Evolutionary conservation across 768 basidiomycete species (phyloP).

Genomic region (Phylloporus sp.): DNA sequence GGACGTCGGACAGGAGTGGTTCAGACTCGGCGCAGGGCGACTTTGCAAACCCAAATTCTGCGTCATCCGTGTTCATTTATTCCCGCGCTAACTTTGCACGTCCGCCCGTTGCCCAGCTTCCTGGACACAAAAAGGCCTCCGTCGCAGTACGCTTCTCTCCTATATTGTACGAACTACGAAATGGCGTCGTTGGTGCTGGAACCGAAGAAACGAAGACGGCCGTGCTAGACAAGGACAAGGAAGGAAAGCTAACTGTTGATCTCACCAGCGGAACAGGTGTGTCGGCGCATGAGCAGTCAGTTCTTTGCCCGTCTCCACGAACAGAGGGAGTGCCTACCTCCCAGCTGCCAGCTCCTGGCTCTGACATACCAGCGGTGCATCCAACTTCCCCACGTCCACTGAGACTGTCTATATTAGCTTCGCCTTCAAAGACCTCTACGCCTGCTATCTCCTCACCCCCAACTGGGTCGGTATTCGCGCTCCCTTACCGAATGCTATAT

Average conservation of each 20-base stretch:
- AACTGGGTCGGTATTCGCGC: conserved; percentile 67
- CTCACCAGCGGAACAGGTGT: conserved; percentile 37
- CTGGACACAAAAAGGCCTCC: conserved; percentile 94
- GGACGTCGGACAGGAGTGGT: conserved; percentile 36
- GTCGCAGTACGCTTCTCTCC: conserved; percentile 94
- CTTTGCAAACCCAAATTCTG: conserved; percentile 33
- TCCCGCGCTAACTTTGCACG: conserved; percentile 91
- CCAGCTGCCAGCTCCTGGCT: neutral
- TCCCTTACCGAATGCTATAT: conserved; percentile 92
- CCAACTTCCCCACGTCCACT: conserved; percentile 13
- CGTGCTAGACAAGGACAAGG: conserved; percentile 60
- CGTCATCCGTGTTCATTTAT: conserved; percentile 86
- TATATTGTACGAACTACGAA: conserved; percentile 84
- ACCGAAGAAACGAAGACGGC: conserved; percentile 47
- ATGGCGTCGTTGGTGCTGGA: conserved; percentile 40
- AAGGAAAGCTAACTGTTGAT: conserved; percentile 59
- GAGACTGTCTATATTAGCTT: conserved; percentile 13
- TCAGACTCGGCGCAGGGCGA: conserved; percentile 29
- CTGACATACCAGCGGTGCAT: conserved; percentile 2
- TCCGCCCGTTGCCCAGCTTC: conserved; percentile 89
- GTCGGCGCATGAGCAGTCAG: conserved; percentile 7
- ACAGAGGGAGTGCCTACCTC: conserved; percentile 17
- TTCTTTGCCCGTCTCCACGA: conserved; percentile 9
- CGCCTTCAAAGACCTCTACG: conserved; percentile 20
- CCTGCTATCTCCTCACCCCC: conserved; percentile 40